phyloP scores from a whole-genome alignment of 1,284 basidiomycete genomes.

The Tilletiopsis washingtonensis region DNA sequence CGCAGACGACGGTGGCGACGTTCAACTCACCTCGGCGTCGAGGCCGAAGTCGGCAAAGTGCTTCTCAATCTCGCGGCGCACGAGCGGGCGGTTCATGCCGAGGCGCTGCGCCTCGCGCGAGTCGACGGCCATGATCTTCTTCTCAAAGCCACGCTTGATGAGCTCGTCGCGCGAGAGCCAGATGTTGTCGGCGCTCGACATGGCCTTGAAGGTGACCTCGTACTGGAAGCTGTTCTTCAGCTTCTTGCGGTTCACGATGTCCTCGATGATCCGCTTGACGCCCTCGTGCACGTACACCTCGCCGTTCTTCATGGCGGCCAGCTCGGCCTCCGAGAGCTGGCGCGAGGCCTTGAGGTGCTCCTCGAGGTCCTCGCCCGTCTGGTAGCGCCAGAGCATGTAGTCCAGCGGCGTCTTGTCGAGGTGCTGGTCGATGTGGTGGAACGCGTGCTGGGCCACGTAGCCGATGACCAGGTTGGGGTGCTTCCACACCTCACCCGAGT shows the following conservation, averaged over 20 bases:
- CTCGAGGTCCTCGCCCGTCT: constrained; percentile 48
- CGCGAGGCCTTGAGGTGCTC: constrained; percentile 45
- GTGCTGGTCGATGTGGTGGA: constrained; percentile 49
- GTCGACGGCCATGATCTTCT: constrained; percentile 44
- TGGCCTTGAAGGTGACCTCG: constrained; percentile 47
- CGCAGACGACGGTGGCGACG: no score
- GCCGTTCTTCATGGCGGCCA: constrained; percentile 43
- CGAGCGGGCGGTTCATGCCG: constrained; percentile 45
- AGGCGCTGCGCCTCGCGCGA: constrained; percentile 41
- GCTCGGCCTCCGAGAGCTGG: constrained; percentile 37
- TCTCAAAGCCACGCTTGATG: constrained; percentile 43
- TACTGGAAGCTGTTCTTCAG: constrained; percentile 48
- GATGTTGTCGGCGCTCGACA: constrained; percentile 46
- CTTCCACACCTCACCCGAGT: constrained; percentile 46
- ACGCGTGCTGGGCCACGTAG: constrained; percentile 48
- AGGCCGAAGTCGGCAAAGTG: constrained; percentile 48
- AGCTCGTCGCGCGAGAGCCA: constrained; percentile 45
- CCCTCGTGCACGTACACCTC: constrained; percentile 44
- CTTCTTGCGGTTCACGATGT: constrained; percentile 47
- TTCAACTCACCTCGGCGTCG: constrained; percentile 46
- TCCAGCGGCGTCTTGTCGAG: constrained; percentile 47
- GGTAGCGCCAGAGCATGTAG: constrained; percentile 49
- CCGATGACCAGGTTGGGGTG: constrained; percentile 48
- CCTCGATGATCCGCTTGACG: constrained; percentile 46
- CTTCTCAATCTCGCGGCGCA: constrained; percentile 47